phyloP scores from a whole-genome alignment of 495 filamentous ascomycete genomes.

The Daldinia caldariorum region DNA sequence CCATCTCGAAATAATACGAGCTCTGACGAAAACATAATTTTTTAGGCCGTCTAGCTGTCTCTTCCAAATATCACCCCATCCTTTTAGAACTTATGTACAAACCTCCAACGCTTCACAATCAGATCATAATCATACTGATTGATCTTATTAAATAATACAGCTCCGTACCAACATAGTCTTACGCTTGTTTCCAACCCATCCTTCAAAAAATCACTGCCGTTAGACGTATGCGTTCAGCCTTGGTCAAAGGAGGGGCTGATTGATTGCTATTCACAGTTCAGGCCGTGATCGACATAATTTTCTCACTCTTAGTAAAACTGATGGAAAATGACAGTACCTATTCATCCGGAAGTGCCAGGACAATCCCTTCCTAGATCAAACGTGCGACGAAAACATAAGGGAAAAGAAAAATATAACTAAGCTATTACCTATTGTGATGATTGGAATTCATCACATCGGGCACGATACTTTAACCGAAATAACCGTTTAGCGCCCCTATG shows the following conservation, averaged over 20 bases:
- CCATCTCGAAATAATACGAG: conserved; percentile 8
- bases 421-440: conserved; percentile 10
- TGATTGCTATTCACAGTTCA: conserved; percentile 28
- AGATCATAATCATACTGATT: background rate
- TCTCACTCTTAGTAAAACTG: conserved; percentile 20
- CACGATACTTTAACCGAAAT: conserved; percentile 38
- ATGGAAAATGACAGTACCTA: conserved; percentile 20
- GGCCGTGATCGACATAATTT: conserved; percentile 35
- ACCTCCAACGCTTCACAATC: background rate
- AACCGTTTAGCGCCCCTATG: conserved; percentile 31
- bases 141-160: background rate
- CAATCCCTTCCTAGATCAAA: conserved; percentile 19
- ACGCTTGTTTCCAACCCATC: background rate
- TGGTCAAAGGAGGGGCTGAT: conserved; percentile 29
- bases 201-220: conserved; percentile 28
- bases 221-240: conserved; percentile 30
- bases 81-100: background rate
- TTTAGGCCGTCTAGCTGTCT: background rate
- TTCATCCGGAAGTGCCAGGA: conserved; percentile 37
- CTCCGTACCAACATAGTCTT: background rate
- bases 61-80: background rate
- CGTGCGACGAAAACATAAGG: conserved; percentile 9
- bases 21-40: background rate
- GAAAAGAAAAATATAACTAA: conserved; percentile 1
- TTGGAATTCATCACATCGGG: conserved; percentile 32